These are phyloP conservation scores for Podospora appendiculata DNA, from an alignment of 495 filamentous ascomycete genomes.

Conservation along the genomic window DNA sequence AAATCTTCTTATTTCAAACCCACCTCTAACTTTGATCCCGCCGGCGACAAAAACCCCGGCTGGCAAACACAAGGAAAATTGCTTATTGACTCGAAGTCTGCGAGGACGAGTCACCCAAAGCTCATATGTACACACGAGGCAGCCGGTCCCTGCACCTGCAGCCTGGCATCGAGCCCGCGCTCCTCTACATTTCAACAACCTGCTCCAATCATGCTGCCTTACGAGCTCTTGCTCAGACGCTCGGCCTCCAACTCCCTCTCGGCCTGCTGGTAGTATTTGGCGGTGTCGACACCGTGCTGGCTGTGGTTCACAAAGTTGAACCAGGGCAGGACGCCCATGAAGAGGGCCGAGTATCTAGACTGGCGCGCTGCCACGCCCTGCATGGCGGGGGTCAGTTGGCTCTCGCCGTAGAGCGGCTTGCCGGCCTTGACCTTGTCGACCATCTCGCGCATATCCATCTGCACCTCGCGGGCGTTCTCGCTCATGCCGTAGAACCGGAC, in stretches of 20 bases:
- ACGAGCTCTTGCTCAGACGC: constrained; percentile 24
- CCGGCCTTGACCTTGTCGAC: constrained; percentile 87
- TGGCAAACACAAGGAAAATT: constrained; percentile 6
- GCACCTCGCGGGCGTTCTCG: constrained; percentile 84
- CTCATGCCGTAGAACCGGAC: constrained; percentile 90
- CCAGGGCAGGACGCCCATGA: constrained; percentile 80
- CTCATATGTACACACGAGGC: constrained; percentile 19
- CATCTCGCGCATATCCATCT: constrained; percentile 98
- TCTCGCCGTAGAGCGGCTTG: constrained; percentile 82
- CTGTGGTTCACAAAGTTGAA: constrained; percentile 97
- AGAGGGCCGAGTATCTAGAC: constrained; percentile 80
- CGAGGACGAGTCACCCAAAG: constrained; percentile 10
- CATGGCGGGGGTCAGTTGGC: constrained; percentile 69
- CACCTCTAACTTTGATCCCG: no score
- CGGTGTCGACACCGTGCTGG: constrained; percentile 95
- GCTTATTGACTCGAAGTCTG: constrained; percentile 12
- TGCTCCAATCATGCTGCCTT: neutral
- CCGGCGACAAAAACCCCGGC: no score
- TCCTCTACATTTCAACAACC: neutral
- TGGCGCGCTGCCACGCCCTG: constrained; percentile 91
- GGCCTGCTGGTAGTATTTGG: constrained; percentile 96
- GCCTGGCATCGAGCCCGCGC: neutral
- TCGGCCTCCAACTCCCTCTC: constrained; percentile 88
- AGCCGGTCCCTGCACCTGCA: neutral
- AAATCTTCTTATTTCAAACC: no score